Evolutionary conservation across 495 filamentous ascomycete genomes (phyloP), one percentile per base, ranked within the genome.

Genomic region (Entonaema liquescens): DNA sequence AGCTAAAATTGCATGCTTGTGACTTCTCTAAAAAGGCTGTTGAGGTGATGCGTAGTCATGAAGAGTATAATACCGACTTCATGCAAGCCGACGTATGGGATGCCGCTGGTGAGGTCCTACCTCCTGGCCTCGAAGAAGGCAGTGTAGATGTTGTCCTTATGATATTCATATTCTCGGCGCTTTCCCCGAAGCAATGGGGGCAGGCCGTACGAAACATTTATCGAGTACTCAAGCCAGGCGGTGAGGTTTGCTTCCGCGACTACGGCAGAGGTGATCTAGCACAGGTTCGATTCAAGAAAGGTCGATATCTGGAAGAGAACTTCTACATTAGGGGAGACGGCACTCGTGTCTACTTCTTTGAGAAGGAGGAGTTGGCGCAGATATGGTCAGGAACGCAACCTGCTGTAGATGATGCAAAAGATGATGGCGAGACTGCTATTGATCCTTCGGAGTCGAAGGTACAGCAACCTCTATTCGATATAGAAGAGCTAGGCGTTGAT

Each of bases 291-390:
- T 97, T 99, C 82, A 97, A 93, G 84, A 97, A 95, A 79, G 92
- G 91, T 13, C 86, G 95, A 55, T 98, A 93, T 74, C 83, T 99
- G 77, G 91, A 91, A 57, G 95, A 98, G 82, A 98, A 97, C 76
- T 99, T 98, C 71, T 99, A 99, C 79, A 90, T 97, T 35, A 84
- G 95, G 12, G 95, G 95, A 4, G 95, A 99, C 76, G 95, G 95
- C 3, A 99, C 95, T 7, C 89, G 95, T 23, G 95, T 99, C 6
- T 99, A 98, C 78, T 99, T 99, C 79, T 98, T 99, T 74, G 93
- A 97, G 33, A 84, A 89, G 77, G 89, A 93, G 25, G 90, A 99
- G 78, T 80, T 99, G 67, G 83, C 85, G 35, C 75, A 87, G 36
- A 94, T 98, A 61, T 99, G 95, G 91, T 80, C 84, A n/a, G 85